These are phyloP conservation scores for Flaveria ramosissima DNA, from an alignment of 129 eudicot genomes.

Conservation along the genomic window DNA sequence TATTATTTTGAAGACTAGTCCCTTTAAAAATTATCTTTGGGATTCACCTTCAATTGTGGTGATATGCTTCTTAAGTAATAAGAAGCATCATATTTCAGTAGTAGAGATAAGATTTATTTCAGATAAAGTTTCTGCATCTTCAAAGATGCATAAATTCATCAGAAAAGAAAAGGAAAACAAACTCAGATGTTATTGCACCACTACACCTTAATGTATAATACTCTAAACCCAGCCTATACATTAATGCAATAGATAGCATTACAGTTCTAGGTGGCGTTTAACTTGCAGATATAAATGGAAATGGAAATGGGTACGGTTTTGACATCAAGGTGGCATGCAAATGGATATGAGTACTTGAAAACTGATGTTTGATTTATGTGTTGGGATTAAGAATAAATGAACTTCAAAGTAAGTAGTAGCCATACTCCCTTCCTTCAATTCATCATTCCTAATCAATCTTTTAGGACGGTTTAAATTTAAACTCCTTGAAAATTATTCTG, in stretches of 20 bases:
- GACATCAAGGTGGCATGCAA: neutral
- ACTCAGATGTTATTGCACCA: neutral
- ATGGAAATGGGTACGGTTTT: neutral
- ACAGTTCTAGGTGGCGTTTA: neutral
- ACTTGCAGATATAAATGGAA: neutral
- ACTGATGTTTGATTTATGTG: neutral
- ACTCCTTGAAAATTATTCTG: neutral
- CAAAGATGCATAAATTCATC: neutral
- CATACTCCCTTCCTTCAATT: neutral
- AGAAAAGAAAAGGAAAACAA: neutral
- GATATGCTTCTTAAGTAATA: neutral
- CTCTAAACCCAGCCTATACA: conserved; percentile 4
- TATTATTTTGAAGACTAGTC: neutral
- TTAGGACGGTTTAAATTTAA: neutral
- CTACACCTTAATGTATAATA: neutral
- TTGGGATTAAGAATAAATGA: neutral
- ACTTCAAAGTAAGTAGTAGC: conserved; percentile 8
- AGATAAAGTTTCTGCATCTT: neutral
- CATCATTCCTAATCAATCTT: neutral
- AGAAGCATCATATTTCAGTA: neutral
- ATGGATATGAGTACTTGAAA: neutral
- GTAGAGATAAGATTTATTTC: neutral
- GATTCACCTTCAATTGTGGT: conserved; percentile 9
- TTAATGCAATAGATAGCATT: neutral
- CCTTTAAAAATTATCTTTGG: neutral